These are phyloP conservation scores for Axilococcus clingmanii DNA, from an alignment of 139 green algal genomes.

Conservation along the genomic window DNA sequence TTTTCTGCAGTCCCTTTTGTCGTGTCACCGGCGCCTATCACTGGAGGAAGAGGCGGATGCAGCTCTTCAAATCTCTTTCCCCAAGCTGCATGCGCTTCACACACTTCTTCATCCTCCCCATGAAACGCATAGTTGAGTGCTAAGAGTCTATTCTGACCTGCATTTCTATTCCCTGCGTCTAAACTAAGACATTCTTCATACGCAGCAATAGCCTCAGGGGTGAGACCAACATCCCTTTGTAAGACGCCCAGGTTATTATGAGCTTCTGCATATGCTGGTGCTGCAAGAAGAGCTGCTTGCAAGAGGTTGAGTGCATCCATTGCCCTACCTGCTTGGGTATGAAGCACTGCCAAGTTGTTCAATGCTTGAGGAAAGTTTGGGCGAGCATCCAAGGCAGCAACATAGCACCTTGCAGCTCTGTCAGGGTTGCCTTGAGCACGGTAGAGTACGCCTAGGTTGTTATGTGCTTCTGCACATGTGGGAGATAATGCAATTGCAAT, in stretches of 20 bases:
- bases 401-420: conserved; percentile 47
- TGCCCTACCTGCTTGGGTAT: conserved; percentile 67
- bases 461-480: conserved; percentile 78
- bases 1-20: not conserved
- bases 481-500: conserved; percentile 60
- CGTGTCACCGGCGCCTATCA: not conserved
- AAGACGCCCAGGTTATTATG: conserved; percentile 83
- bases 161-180: conserved; percentile 53
- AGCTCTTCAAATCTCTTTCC: conserved; percentile 50
- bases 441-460: conserved; percentile 80
- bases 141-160: conserved; percentile 73
- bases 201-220: conserved; percentile 47
- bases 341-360: conserved; percentile 94
- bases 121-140: conserved; percentile 81
- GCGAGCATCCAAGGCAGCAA: conserved; percentile 28
- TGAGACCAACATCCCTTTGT: conserved; percentile 44
- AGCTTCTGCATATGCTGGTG: conserved; percentile 63
- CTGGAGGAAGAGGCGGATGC: conserved; percentile 36
- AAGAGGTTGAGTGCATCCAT: conserved; percentile 74
- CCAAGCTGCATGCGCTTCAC: conserved; percentile 67
- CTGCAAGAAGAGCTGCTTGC: conserved; percentile 57
- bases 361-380: conserved; percentile 54
- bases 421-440: conserved; percentile 70
- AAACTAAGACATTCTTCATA: conserved; percentile 68
- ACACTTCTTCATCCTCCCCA: conserved; percentile 67